phyloP scores from a whole-genome alignment of 2,329 filamentous ascomycete species.

The Cercospora sp. region DNA sequence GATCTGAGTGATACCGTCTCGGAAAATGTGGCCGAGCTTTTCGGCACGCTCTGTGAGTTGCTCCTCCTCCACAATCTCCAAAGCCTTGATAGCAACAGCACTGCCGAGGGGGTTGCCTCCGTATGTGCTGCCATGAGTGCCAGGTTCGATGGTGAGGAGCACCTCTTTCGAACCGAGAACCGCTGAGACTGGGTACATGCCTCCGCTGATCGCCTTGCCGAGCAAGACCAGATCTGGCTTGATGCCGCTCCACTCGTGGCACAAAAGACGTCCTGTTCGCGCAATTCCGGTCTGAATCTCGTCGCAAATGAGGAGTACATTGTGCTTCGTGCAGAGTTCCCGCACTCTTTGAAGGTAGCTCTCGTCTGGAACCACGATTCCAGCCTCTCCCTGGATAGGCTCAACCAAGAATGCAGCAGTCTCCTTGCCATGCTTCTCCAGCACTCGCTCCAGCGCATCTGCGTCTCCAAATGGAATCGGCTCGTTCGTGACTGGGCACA shows the following conservation, averaged over 20 bases:
- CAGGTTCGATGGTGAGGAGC: constrained; percentile 94
- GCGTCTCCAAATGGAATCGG: constrained; percentile 85
- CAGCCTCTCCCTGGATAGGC: constrained; percentile 96
- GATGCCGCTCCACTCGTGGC: constrained; percentile 90
- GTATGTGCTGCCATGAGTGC: constrained; percentile 97
- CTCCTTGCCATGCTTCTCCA: constrained; percentile 78
- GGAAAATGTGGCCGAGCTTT: constrained; percentile 77
- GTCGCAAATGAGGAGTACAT: constrained; percentile 93
- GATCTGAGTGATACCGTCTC: constrained; percentile 72
- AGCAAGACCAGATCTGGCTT: constrained; percentile 93
- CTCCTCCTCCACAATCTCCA: constrained; percentile 92
- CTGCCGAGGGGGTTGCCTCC: constrained; percentile 95
- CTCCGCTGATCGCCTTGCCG: constrained; percentile 95
- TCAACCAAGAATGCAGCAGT: constrained; percentile 93
- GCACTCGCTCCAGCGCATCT: constrained; percentile 71
- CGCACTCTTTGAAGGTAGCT: constrained; percentile 80
- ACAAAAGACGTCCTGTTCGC: constrained; percentile 89
- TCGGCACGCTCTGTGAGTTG: constrained; percentile 81
- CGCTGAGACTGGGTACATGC: constrained; percentile 98
- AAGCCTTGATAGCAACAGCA: constrained; percentile 89
- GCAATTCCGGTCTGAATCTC: constrained; percentile 99
- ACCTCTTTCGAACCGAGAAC: constrained; percentile 85
- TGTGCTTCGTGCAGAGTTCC: constrained; percentile 88
- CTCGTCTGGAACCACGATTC: constrained; percentile 90
- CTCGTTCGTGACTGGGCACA: constrained; percentile 72